Base-by-base conservation (phyloP, 352 stramenopile genomes). In the Blastocystis hominis region DNA sequence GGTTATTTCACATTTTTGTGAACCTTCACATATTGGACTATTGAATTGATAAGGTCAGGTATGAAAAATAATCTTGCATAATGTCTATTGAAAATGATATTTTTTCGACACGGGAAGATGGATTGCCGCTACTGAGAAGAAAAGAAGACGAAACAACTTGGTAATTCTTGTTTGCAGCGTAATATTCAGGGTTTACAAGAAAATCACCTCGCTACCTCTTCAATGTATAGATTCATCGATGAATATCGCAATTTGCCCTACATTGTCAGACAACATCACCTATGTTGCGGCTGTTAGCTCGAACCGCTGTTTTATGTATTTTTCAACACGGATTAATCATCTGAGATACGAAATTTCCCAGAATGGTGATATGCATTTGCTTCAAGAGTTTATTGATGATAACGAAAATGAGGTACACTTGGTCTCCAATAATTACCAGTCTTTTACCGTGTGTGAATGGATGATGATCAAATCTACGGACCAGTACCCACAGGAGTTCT, bases 351-450 rank as follows among this genome's bases (percentile, higher is more conserved):
- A 34, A 15, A 66, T 84, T 17, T 44, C 59, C 30, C 40, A 84
- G 30, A 50, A 84, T 9, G 54, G 55, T 3, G 30, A 46, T 9
- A 84, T 84, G 47, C 10, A 64, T 38, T 53, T 66, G 15, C 72
- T 84, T 66, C 72, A 84, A 40, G 47, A 64, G 30, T 84, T 50
- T 53, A 69, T 69, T 24, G 72, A 84, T 44, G 72, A 84, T 34
- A 53, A 66, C 62, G 56, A 42, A 20, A 63, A 9, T 24, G 72
- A 84, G 47, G 72, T 68, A 47, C 54, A 0, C 6, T 17, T 10
- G n/a, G 0, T 84, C 50, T 17, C 6, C 5, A 17, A 0, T 68
- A 50, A 24, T 24, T 64, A 34, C 15, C 47, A 84, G 72, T 54
- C 17, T 53, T 84, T 84, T 47, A 30, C 42, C 24, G 30, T 30